Percentiles rank a stretch among this genome's conserved stretches.
Conservation (phyloP, 306 rosid genomes). For the Vicia faba region DNA sequence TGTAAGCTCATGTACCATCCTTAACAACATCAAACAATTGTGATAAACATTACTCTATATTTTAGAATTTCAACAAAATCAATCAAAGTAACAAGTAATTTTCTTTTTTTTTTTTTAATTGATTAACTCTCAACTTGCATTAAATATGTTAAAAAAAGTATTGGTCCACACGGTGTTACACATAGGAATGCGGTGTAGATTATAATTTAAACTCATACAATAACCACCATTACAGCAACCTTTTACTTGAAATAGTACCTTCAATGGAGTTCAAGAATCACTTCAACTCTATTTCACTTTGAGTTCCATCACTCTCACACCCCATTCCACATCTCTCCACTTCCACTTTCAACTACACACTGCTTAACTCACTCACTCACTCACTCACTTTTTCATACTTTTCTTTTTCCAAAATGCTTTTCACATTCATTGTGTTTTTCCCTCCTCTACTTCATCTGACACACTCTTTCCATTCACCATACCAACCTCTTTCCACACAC, state of each 20-base stretch:
- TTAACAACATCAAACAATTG: too few relatives aligned
- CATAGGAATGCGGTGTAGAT: too few relatives aligned
- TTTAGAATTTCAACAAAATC: too few relatives aligned
- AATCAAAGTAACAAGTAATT: too few relatives aligned
- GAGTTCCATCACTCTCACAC: conserved; percentile 39
- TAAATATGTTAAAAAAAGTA: too few relatives aligned
- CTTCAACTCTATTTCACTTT: conserved; percentile 38
- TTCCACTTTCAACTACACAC: conserved; percentile 38
- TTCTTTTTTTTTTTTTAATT: too few relatives aligned
- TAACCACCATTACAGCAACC: conserved; percentile 30
- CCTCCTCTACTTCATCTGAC: conserved; percentile 43
- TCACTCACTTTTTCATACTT: conserved; percentile 13
- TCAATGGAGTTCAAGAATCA: conserved; percentile 62
- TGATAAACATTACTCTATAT: too few relatives aligned
- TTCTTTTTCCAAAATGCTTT: conserved; percentile 35
- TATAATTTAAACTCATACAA: too few relatives aligned
- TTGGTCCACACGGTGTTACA: too few relatives aligned
- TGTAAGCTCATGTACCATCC: too few relatives aligned
- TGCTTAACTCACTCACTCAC: conserved; percentile 34
- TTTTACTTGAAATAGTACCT: conserved; percentile 46
- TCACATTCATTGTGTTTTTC: conserved; percentile 42
- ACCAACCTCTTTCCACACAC: conserved; percentile 35
- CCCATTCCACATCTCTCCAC: conserved; percentile 41
- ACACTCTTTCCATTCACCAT: conserved; percentile 44
- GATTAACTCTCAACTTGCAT: too few relatives aligned